Conservation (phyloP, 2,329 filamentous ascomycete genomes). For the Claviceps africana region DNA sequence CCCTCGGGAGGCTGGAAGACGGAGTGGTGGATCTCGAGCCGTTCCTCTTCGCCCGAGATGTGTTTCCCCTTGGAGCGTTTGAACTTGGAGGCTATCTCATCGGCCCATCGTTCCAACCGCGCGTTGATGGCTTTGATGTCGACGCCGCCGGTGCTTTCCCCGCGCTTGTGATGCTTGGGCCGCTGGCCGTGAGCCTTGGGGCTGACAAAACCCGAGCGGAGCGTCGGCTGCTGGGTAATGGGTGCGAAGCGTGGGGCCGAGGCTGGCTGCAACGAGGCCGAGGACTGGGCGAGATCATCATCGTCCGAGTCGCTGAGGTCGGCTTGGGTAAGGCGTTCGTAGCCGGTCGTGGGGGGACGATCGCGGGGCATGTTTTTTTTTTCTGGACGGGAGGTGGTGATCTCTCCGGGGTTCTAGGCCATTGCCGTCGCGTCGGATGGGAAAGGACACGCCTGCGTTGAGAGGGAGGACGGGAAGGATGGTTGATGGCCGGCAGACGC, state of each 20-base stretch:
- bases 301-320: constrained; percentile 65
- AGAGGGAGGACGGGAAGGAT: neutral
- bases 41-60: constrained; percentile 61
- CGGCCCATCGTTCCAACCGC: constrained; percentile 86
- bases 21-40: constrained; percentile 89
- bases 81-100: constrained; percentile 95
- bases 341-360: constrained; percentile 64
- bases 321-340: constrained; percentile 72
- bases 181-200: constrained; percentile 28
- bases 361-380: constrained; percentile 46
- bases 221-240: constrained; percentile 46
- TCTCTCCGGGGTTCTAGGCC: neutral
- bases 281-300: constrained; percentile 41
- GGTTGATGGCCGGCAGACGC: neutral
- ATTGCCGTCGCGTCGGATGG: neutral
- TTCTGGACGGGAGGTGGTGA: neutral
- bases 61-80: constrained; percentile 70
- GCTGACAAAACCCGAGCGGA: constrained; percentile 45
- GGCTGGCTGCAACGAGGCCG: constrained; percentile 41
- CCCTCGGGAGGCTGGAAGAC: constrained; percentile 92
- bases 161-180: constrained; percentile 31
- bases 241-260: constrained; percentile 51
- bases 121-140: constrained; percentile 98
- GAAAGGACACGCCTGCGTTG: neutral
- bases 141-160: constrained; percentile 68